Base-by-base conservation (phyloP, 768 basidiomycete genomes). In the Cystoderma amianthinum region DNA sequence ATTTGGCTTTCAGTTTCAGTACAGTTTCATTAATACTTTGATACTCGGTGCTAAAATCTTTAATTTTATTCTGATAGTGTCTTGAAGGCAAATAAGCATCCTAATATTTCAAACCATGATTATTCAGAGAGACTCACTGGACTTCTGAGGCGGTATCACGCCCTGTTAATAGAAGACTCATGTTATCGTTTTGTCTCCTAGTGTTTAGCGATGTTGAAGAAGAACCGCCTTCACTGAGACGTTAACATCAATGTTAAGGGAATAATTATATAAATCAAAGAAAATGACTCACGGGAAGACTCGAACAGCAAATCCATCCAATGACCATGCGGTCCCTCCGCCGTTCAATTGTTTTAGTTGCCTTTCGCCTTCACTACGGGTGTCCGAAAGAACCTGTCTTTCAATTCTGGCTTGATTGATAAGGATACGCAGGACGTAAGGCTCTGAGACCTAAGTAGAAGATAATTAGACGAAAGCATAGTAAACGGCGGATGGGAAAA, bases 381-480 rank as follows among this genome's bases (percentile, higher is more conserved):
- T 76, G 2, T 51, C 54, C 0, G 85, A 78, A 16, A 98, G 69
- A 6, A 91, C 59, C 2, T 70, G 74, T 12, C 72, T 67, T 59
- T 99, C 96, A 38, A 96, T 87, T 34, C 58, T 63, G 16, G 65
- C 62, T 38, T 71, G 67, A 57, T 92, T 91, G 61, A 98, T 83
- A 34, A 99, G 58, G 23, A 93, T 70, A 38, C 92, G 87, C 20
- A 80, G 65, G 2, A 94, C 85, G 44, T 78, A 80, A 24, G 74
- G 72, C 48, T 95, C 69, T 11, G 75, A 69, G 46, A 95, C 70
- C 92, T 97, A 49, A 9, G 9, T 15, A 17, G 11, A 24, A 20
- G 13, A n/a, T 43, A 46, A 39, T 41, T 18, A 43, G 50, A 10
- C 56, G 42, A 18, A 34, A 23, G 19, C 36, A 36, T 33, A 16